Evolutionary conservation across 1,139 yeast genomes (phyloP), one percentile per base, ranked within the genome.

Genomic region (Casaregolazyma suthepensis): DNA sequence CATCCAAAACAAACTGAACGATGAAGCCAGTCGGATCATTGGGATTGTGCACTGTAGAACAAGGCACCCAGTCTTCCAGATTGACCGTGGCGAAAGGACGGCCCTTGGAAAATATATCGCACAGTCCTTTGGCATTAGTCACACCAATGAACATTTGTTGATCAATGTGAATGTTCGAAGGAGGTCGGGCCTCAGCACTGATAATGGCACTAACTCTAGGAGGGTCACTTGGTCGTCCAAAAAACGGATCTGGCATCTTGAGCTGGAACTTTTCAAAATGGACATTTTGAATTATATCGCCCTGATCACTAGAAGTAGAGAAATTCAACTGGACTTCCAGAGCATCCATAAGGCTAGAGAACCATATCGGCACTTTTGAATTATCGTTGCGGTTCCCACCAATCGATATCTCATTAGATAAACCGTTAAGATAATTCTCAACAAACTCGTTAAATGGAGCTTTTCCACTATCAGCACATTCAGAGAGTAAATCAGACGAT

Each of bases 31-130:
- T 57, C 3, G 43, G 54, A 18, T 54, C 54, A 7, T 58, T 55
- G 23, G 52, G 55, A 5, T 57, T 55, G 18, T 55, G 54, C 5
- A 49, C 55, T 0, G 73, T 69, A 35, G 56, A 57, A 19, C 71
- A 65, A 4, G 64, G 67, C n/a, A 64, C 52, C 74, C 73, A 71
- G n/a, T 68, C 66, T 12, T 55, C 57, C 42, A 68, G 60, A 15
- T 57, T 45, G 1, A 70, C 54, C 15, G 58, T 61, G 9, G 70
- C 74, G 59, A 71, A 71, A 45, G 56, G 56, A 20, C 23, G 43
- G 26, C 51, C 59, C n/a, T 57, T 62, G 19, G 66, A 59, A 48
- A 58, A 61, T 45, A 71, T 56, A 35, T 61, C 62, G n/a, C 69
- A 67, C 3, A 51, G 49, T 20, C 74, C 74, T 15, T 64, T 55